phyloP scores from a whole-genome alignment of 1,139 yeast species.

The Yamadazyma trypodendri region DNA sequence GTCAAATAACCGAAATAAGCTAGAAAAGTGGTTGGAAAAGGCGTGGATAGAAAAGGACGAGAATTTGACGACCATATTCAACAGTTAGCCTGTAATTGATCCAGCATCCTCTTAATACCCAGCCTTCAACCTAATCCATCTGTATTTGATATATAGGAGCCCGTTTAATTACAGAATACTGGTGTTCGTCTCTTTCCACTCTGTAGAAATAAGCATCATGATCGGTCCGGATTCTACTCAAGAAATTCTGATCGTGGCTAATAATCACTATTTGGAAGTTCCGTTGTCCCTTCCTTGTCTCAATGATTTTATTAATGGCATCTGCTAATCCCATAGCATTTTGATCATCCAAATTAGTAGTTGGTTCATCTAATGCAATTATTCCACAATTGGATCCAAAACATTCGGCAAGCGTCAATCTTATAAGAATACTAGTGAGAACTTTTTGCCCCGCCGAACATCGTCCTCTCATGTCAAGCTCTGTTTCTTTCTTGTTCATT shows the following conservation, averaged over 20 bases:
- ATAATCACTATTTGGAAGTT: conserved; percentile 94
- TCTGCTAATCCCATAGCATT: conserved; percentile 86
- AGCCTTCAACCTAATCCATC: conserved; percentile 12
- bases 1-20: conserved; percentile 11
- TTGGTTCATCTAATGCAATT: conserved; percentile 96
- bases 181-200: conserved; percentile 76
- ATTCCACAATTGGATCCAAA: conserved; percentile 95
- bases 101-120: too few relatives aligned
- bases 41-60: conserved; percentile 71
- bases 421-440: conserved; percentile 83
- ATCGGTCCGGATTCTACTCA: conserved; percentile 81
- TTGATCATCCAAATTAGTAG: conserved; percentile 89
- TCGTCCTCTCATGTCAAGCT: conserved; percentile 95
- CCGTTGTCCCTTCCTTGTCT: conserved; percentile 68
- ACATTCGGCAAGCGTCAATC: conserved; percentile 92
- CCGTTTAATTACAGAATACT: conserved; percentile 66
- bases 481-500: conserved; percentile 90
- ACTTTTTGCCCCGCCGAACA: conserved; percentile 99
- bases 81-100: background rate
- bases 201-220: conserved; percentile 90
- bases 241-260: conserved; percentile 92
- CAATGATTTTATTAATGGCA: conserved; percentile 74
- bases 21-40: conserved; percentile 70
- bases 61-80: conserved; percentile 8
- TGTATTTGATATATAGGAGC: conserved; percentile 43